Evolutionary conservation across 1,284 basidiomycete genomes (phyloP), one percentile per base, ranked within the genome.

Genomic region (Rugiboletus extremiorientalis): DNA sequence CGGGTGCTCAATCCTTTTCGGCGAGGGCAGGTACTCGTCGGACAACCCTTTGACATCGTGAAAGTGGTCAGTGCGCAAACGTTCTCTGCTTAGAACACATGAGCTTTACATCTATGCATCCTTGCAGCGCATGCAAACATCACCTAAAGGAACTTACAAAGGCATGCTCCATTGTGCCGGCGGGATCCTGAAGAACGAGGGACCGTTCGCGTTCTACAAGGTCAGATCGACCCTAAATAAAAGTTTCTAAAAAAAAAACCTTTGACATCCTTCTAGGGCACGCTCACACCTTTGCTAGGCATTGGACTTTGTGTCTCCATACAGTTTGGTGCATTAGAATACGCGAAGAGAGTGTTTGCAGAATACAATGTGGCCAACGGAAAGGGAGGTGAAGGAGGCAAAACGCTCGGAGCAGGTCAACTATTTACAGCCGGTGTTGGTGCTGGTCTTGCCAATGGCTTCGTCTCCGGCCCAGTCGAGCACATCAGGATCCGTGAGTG

Each of bases 271-370:
- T 49, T 43, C 23, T 60, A 95, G 93, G 96, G 96, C 46, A 98
- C 96, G 0, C 76, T 96, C 40, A 93, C 94, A 9, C 96, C 96
- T 12, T 79, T 99, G 22, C 79, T 98, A 27, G 96, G 96, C 40
- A 97, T 98, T 60, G 96, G 96, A 63, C 81, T 90, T 41, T 96
- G 96, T 71, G 96, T 98, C 4, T 96, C 94, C 14, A 96, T 99
- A 69, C 96, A 99, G 72, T 99, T 99, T 70, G 96, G 88, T 53
- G 94, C 88, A 27, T 82, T 98, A 55, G 95, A 97, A 75, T 90
- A 86, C 63, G 81, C 88, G 43, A 99, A 99, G 74, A 86, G 96
- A n/a, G 77, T 81, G 60, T 96, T 98, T 66, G 81, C 83, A 5
- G 68, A 72, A 52, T 80, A 78, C 60, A 93, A 92, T 66, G 55